Evolutionary conservation across 2,329 filamentous ascomycete genomes (phyloP).

Genomic region (Hypoxylon sp.): DNA sequence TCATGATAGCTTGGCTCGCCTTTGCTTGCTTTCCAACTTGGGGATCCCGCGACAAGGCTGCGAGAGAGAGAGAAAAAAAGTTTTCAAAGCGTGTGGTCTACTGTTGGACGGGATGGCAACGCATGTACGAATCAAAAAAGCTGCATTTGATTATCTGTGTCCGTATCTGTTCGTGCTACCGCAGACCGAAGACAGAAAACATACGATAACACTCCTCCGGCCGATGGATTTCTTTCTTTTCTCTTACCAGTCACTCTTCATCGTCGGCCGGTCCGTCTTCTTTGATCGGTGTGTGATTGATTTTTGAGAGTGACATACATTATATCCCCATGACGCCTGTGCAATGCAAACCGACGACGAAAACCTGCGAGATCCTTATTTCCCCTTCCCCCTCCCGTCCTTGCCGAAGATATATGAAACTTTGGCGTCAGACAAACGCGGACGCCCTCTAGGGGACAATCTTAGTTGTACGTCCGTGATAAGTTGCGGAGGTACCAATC

Average conservation of each 20-base stretch:
- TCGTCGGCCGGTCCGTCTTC: constrained; percentile 23
- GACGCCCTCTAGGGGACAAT: constrained; percentile 2
- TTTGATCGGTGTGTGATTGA: too few species aligned
- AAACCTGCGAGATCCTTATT: constrained; percentile 40
- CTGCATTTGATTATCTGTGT: constrained; percentile 20
- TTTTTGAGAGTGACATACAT: constrained; percentile 39
- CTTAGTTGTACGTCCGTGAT: constrained; percentile 85
- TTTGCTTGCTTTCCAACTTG: too few species aligned
- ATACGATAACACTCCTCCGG: constrained; percentile 6
- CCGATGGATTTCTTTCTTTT: constrained; percentile 18
- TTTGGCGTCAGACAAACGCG: too few species aligned
- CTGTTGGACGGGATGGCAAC: too few species aligned
- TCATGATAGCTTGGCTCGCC: too few species aligned
- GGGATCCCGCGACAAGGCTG: constrained; percentile 2
- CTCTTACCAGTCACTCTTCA: constrained; percentile 15
- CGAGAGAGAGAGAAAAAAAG: too few species aligned
- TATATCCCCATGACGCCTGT: constrained; percentile 49
- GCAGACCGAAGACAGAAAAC: constrained; percentile 1
- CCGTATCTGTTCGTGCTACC: constrained; percentile 14
- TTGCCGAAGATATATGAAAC: constrained; percentile 22
- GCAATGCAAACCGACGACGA: constrained; percentile 51
- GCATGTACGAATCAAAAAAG: constrained; percentile 11
- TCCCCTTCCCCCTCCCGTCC: constrained; percentile 31
- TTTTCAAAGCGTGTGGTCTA: too few species aligned
- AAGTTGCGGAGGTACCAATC: constrained; percentile 99